Base-by-base conservation (phyloP, 2,329 filamentous ascomycete genomes). In the Sclerotinia sclerotiorum region DNA sequence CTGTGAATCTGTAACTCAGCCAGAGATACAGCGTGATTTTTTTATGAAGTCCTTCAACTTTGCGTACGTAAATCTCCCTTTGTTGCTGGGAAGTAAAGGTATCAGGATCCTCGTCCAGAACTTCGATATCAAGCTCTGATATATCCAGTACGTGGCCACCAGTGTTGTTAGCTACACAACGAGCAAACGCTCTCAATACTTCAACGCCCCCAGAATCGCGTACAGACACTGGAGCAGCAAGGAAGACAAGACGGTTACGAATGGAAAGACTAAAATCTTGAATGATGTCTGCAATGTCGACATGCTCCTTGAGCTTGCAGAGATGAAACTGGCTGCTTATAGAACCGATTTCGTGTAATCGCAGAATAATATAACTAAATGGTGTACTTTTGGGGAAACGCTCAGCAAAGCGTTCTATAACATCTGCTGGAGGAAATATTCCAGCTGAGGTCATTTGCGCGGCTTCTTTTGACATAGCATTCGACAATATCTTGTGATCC, bases 1-100 rank as follows among this genome's bases (percentile, higher is more conserved):
- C 91, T 4, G 88, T 84, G 78, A 94, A 97, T 8, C 94, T 89
- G 79, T 94, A 98, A 74, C 91, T 94, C 21, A 99, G 83, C 95
- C 95, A 99, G 2, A 97, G 84, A 77, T 98, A 99, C 58, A 94
- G 81, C 56, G 94, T 92, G 49, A 99, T 82, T 39, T 87, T 84
- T 74, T 92, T 91, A 80, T 99, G 95, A 21, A 99, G 83, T 3
- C 81, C 78, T 78, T 99, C 95, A 27, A 98, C 82, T 11, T 83
- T 80, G 67, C 82, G 81, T 15, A 99, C 83, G 72, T 93, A 0
- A 8, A 58, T 69, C 64, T 73, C 73, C 21, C 81, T 78, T 15
- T 46, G 84, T 80, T 19, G 79, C 77, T 0, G 32, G 19, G 1
- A 0, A 21, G 17, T 19, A 46, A 62, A 17, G 21, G 32, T 32